Conservation (phyloP, 2,329 filamentous ascomycete genomes). For the Trichophyton simii region DNA sequence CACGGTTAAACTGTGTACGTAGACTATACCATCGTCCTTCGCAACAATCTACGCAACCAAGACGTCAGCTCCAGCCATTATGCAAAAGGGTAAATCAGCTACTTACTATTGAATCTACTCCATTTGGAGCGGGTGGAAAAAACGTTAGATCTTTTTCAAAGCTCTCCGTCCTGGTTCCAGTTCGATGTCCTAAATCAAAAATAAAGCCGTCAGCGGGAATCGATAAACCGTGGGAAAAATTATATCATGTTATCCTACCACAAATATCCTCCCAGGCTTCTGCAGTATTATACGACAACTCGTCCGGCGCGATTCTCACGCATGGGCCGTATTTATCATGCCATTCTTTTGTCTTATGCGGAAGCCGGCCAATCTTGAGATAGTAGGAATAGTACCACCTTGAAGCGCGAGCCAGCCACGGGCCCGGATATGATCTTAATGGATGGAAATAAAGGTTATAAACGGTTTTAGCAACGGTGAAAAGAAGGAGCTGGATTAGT, state of each 20-base stretch:
- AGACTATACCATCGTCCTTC: neutral
- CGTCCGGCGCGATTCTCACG: conserved; percentile 21
- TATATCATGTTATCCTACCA: neutral
- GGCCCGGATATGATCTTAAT: conserved; percentile 20
- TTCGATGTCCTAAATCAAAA: neutral
- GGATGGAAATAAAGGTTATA: conserved; percentile 25
- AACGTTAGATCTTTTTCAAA: neutral
- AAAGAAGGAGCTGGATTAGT: neutral
- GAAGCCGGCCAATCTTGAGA: conserved; percentile 10
- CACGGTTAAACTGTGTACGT: neutral
- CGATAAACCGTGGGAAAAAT: neutral
- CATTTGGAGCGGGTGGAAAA: neutral
- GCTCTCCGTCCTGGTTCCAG: neutral
- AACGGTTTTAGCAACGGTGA: neutral
- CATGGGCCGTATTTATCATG: conserved; percentile 21
- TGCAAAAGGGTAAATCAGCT: neutral
- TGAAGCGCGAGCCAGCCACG: conserved; percentile 16
- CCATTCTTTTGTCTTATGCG: conserved; percentile 10
- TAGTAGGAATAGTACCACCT: conserved; percentile 14
- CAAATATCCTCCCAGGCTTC: neutral
- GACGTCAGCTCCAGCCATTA: neutral
- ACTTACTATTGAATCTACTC: neutral
- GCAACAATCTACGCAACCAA: neutral
- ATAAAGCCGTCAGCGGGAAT: neutral
- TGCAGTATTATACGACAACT: conserved; percentile 6